Evolutionary conservation across 306 rosid species (phyloP).

Genomic region (Chamaecrista fasciculata): DNA sequence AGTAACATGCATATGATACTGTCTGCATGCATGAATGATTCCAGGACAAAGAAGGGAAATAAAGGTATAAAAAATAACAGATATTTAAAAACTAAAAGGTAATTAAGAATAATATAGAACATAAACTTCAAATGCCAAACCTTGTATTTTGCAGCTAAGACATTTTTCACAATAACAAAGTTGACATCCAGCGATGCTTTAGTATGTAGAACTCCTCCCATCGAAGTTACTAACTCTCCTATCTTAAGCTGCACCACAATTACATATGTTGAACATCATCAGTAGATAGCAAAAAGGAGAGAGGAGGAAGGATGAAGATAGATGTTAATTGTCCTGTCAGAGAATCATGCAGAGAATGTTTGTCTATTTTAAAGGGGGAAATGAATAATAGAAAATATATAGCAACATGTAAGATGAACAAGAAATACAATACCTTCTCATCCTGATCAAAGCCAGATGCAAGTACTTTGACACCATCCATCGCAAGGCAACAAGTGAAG

Average conservation of each 20-base stretch:
- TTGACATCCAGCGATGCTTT: slow-evolving; percentile 69
- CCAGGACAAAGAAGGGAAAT: background rate
- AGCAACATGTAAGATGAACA: slow-evolving; percentile 18
- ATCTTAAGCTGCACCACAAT: slow-evolving; percentile 58
- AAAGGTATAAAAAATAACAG: background rate
- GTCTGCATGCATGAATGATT: background rate
- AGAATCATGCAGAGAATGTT: slow-evolving; percentile 27
- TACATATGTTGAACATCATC: slow-evolving; percentile 6
- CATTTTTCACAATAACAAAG: slow-evolving; percentile 83
- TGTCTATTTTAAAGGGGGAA: slow-evolving; percentile 15
- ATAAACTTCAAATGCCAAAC: slow-evolving; percentile 39
- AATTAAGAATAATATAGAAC: slow-evolving; percentile 18
- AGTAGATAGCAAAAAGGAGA: slow-evolving; percentile 2
- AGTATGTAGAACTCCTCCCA: slow-evolving; percentile 79
- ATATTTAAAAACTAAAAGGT: background rate
- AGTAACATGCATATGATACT: background rate
- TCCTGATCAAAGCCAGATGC: slow-evolving; percentile 82
- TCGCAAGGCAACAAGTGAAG: slow-evolving; percentile 87
- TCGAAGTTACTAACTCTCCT: slow-evolving; percentile 66
- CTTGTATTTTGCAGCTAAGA: slow-evolving; percentile 92
- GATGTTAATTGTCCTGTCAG: too few species aligned
- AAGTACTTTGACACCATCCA: slow-evolving; percentile 90
- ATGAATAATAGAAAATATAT: background rate
- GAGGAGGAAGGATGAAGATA: slow-evolving; percentile 14
- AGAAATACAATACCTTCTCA: slow-evolving; percentile 63